These are phyloP conservation scores for Ecytonucleospora hepatopenaei DNA, from an alignment of 371 early-diverging fungal species.

Conservation along the genomic window DNA sequence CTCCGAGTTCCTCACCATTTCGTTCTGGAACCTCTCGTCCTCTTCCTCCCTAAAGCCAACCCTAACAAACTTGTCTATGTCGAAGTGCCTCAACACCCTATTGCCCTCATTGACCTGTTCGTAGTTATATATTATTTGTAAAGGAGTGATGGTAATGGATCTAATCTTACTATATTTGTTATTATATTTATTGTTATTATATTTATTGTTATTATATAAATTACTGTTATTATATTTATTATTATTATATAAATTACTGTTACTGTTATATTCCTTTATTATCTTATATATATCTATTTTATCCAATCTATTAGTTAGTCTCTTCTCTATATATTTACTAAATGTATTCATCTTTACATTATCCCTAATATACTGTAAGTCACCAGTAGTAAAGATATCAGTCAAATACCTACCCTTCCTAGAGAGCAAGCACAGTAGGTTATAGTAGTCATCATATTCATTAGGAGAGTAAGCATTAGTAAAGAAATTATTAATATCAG, in stretches of 20 bases:
- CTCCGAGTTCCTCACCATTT: not conserved
- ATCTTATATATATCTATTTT: not conserved
- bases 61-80: conserved; percentile 61
- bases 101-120: conserved; percentile 12
- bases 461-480: too few species aligned
- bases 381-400: not conserved
- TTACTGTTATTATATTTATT: too few species aligned
- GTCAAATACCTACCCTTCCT: not conserved
- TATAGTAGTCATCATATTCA: not conserved
- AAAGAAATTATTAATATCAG: too few species aligned
- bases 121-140: conserved; percentile 12
- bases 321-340: not conserved
- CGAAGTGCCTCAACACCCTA: conserved; percentile 58
- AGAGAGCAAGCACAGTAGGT: not conserved
- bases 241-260: not conserved
- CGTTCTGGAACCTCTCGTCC: not conserved
- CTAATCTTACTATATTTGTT: not conserved
- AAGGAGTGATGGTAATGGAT: conserved; percentile 19
- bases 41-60: conserved; percentile 62
- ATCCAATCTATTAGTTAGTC: not conserved
- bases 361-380: not conserved
- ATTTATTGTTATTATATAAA: too few species aligned
- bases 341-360: not conserved
- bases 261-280: not conserved
- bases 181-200: not conserved